These are phyloP conservation scores for Boletus edulis DNA, from an alignment of 768 basidiomycete species.

Conservation along the genomic window DNA sequence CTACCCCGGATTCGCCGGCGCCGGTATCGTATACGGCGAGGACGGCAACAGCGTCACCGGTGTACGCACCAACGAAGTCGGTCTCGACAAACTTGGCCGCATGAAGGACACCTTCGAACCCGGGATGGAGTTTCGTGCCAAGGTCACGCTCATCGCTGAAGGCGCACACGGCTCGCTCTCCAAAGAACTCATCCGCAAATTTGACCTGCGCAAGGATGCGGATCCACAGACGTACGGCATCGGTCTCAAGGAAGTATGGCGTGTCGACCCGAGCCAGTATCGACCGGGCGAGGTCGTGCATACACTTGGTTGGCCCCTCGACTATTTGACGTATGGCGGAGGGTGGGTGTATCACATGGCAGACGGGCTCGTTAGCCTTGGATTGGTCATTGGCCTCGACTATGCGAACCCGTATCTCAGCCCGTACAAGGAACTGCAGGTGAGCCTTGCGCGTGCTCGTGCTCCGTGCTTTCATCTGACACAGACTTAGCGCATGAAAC, in stretches of 20 bases:
- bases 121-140: conserved; percentile 93
- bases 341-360: conserved; percentile 97
- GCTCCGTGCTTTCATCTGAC: conserved; percentile 1
- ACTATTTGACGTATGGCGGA: conserved; percentile 76
- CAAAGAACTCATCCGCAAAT: conserved; percentile 73
- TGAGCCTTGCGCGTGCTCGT: conserved; percentile 30
- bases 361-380: conserved; percentile 83
- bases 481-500: conserved; percentile 75
- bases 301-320: conserved; percentile 92
- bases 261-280: conserved; percentile 63
- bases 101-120: conserved; percentile 91
- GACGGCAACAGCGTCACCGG: conserved; percentile 48
- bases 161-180: conserved; percentile 92
- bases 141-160: conserved; percentile 89
- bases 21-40: conserved; percentile 69
- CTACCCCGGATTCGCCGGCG: conserved; percentile 96
- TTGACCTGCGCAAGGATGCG: conserved; percentile 59
- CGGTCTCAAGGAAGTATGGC: conserved; percentile 97
- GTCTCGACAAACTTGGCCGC: conserved; percentile 70
- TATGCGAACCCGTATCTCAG: conserved; percentile 92
- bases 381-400: conserved; percentile 91
- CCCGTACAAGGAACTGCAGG: conserved; percentile 93
- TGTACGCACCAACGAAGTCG: conserved; percentile 91
- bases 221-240: conserved; percentile 96
- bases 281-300: conserved; percentile 80